Evolutionary conservation across 768 basidiomycete genomes (phyloP).

Genomic region (Punctularia strigosozonata): DNA sequence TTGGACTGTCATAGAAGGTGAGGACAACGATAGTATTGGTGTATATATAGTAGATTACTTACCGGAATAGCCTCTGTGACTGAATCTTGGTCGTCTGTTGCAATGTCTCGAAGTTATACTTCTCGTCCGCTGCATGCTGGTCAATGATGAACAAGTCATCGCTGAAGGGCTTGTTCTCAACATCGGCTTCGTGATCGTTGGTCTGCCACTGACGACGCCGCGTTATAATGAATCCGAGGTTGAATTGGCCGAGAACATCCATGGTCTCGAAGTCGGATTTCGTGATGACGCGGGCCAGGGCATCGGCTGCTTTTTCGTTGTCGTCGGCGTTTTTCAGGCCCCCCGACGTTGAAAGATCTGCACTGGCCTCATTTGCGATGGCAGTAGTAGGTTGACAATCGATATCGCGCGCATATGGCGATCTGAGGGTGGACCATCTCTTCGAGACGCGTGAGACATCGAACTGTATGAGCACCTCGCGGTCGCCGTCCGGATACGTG

Average conservation of each 20-base stretch:
- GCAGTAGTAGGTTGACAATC: conserved; percentile 1
- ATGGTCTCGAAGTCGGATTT: conserved; percentile 80
- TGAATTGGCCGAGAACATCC: conserved; percentile 90
- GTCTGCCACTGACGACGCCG: conserved; percentile 32
- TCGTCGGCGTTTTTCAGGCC: conserved; percentile 30
- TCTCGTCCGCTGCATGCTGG: conserved; percentile 96
- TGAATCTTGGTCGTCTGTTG: conserved; percentile 86
- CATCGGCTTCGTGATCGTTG: conserved; percentile 7
- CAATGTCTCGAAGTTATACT: conserved; percentile 94
- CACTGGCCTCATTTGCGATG: conserved; percentile 10
- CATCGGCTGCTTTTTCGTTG: conserved; percentile 43
- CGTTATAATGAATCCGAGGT: conserved; percentile 86
- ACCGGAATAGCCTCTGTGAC: conserved; percentile 79
- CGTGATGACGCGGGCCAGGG: conserved; percentile 73
- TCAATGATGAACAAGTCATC: conserved; percentile 97
- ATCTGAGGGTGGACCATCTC: conserved; percentile 5
- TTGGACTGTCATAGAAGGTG: conserved; percentile 43
- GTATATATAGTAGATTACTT: conserved; percentile 12
- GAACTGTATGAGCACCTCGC: neutral
- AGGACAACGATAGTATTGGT: conserved; percentile 1
- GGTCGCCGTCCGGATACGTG: neutral
- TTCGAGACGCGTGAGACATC: neutral
- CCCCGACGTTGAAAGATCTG: too few species aligned
- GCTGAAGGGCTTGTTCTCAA: too few species aligned
- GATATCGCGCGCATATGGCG: conserved; percentile 4